Percentiles rank a stretch among this genome's conserved stretches.
Evolutionary conservation across 2,329 filamentous ascomycete genomes (phyloP).

Genomic region (Fusarium succisae): DNA sequence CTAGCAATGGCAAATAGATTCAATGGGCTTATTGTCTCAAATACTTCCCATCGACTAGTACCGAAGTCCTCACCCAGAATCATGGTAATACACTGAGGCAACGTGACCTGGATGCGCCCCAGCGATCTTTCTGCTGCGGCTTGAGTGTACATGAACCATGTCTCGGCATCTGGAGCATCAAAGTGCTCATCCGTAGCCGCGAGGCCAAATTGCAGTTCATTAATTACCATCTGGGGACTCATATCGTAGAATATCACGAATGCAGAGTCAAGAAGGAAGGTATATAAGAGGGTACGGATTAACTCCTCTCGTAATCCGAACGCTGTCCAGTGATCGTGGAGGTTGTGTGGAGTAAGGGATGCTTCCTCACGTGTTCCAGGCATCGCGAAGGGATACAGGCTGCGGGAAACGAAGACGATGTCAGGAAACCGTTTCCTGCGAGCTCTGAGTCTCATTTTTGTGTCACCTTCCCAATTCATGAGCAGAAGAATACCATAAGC

Average conservation of each 20-base stretch:
- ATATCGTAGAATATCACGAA: constrained; percentile 29
- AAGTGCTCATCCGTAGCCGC: constrained; percentile 3
- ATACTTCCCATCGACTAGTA: not conserved
- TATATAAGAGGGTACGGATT: constrained; percentile 9
- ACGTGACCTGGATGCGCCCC: not conserved
- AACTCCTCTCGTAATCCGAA: constrained; percentile 18
- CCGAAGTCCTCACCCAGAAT: not conserved
- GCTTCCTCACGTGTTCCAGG: not conserved
- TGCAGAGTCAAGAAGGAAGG: constrained; percentile 23
- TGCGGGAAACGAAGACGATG: not conserved
- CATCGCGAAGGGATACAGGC: not conserved
- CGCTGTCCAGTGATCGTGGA: not conserved
- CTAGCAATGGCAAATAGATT: constrained; percentile 19
- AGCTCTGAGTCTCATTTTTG: not conserved
- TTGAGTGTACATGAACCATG: not conserved
- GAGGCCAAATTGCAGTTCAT: constrained; percentile 14
- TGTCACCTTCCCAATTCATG: not conserved
- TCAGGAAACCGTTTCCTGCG: not conserved
- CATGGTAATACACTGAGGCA: not conserved
- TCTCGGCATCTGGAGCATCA: not conserved
- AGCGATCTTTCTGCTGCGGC: not conserved
- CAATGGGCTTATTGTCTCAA: constrained; percentile 8
- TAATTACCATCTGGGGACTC: constrained; percentile 6
- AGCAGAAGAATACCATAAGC: not conserved
- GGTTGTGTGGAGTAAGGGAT: not conserved